These are phyloP conservation scores for Plasmodium sp. DNA, from an alignment of 169 alveolate genomes.

Conservation along the genomic window DNA sequence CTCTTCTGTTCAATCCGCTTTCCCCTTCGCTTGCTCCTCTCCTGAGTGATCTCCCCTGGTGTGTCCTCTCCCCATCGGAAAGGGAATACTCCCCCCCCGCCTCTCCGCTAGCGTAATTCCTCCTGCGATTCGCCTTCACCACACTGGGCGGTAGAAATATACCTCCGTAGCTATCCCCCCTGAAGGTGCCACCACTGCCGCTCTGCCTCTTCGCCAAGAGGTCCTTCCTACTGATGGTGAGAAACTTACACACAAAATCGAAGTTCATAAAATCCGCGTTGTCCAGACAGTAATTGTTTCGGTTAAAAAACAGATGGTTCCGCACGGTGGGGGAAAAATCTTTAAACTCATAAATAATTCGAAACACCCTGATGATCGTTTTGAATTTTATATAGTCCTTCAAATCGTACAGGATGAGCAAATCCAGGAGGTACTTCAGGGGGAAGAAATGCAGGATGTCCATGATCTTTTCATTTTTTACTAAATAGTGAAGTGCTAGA, in stretches of 20 bases:
- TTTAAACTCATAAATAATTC: constrained; percentile 69
- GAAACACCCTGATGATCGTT: constrained; percentile 24
- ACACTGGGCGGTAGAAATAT: constrained; percentile 3
- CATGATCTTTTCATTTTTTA: constrained; percentile 51
- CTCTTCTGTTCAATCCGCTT: background rate
- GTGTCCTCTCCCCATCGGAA: background rate
- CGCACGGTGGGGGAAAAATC: constrained; percentile 36
- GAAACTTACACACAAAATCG: constrained; percentile 48
- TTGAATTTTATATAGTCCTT: constrained; percentile 61
- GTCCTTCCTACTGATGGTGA: background rate
- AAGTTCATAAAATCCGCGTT: constrained; percentile 62
- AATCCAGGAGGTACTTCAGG: constrained; percentile 46
- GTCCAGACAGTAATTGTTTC: constrained; percentile 25
- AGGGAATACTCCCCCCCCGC: background rate
- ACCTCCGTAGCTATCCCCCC: background rate
- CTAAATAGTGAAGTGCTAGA: constrained; percentile 54
- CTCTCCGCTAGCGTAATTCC: background rate
- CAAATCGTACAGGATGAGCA: constrained; percentile 52
- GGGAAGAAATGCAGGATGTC: constrained; percentile 54
- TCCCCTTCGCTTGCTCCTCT: background rate
- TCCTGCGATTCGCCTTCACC: background rate
- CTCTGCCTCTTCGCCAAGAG: background rate
- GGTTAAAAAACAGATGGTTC: constrained; percentile 23
- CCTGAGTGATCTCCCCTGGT: background rate
- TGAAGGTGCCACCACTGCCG: background rate